Evolutionary conservation across 176 grass and related monocot genomes (phyloP), one percentile per base, ranked within the genome.

Genomic region (Oryza nivara): DNA sequence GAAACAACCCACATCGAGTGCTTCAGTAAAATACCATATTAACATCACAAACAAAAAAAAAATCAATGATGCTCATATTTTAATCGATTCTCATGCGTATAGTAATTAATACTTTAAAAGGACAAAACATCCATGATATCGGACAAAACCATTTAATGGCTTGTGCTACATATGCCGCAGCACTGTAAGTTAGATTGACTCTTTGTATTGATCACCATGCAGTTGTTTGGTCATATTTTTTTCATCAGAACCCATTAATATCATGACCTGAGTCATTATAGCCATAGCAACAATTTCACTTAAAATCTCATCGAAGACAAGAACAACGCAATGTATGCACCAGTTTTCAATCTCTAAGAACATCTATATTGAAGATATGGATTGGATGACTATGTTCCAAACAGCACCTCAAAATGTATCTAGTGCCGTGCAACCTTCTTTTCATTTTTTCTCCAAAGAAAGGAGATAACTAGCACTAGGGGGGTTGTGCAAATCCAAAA

Each of bases 1-100:
- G 35, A 80, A 36, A 25, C 79, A 56, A 32, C 35, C 45, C 78
- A 52, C 65, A 12, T 69, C 69, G 65, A 69, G 65, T 80, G 65
- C 65, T 35, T 69, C 45, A 22, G 65, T 36, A 49, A 80, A 68
- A 67, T 65, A 52, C 64, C 77, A 68, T 67, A 19, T 46, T 35
- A 35, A 35, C 63, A 34, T 32, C 9, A 20, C 26, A 67, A 79
- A 78, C 34, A 63, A 28, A 32, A 26, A 26, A 26, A 26, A 32
- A 38, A 23, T 9, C 32, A 80, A 34, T 12, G 63, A 63, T 38
- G 19, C 23, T 4, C 74, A 63, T 61, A 20, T 61, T 9, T 61
- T 22, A n/a, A 61, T 61, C 12, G n/a, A 13, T 56, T 47, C 23
- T 58, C 25, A 17, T 3, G n/a, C 6, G 6, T 23, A 49, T 52